phyloP scores from a whole-genome alignment of 2,329 filamentous ascomycete species.

The Helicocarpus griseus region DNA sequence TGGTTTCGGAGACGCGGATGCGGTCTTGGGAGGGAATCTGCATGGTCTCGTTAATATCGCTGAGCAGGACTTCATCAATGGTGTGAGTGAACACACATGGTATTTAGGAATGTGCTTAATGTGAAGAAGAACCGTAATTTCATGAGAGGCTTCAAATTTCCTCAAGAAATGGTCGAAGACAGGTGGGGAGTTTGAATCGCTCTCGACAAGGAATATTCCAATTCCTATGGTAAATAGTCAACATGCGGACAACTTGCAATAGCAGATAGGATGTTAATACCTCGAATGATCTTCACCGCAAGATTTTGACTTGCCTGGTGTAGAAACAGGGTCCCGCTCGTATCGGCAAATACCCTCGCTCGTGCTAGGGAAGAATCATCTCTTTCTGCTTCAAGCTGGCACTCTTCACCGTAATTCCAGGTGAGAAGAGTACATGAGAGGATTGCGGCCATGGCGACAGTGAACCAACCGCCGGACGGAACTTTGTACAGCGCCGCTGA shows the following conservation, averaged over 20 bases:
- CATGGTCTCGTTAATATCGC: no score
- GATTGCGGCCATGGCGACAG: slow-evolving; percentile 53
- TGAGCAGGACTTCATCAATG: background rate
- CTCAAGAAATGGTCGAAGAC: slow-evolving; percentile 64
- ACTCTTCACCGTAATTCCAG: slow-evolving; percentile 71
- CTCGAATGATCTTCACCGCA: slow-evolving; percentile 12
- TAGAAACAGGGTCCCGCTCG: slow-evolving; percentile 8
- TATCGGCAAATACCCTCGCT: slow-evolving; percentile 13
- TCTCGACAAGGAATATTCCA: slow-evolving; percentile 72
- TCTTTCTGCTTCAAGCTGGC: slow-evolving; percentile 63
- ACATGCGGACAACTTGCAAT: slow-evolving; percentile 33
- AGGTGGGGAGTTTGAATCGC: slow-evolving; percentile 53
- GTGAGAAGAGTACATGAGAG: slow-evolving; percentile 59
- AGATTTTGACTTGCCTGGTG: slow-evolving; percentile 9
- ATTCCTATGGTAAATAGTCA: slow-evolving; percentile 37
- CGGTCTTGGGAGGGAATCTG: slow-evolving; percentile 45
- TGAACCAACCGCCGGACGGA: slow-evolving; percentile 70
- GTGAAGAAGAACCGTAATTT: slow-evolving; percentile 66
- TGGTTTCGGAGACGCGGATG: slow-evolving; percentile 32
- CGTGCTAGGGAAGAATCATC: slow-evolving; percentile 46
- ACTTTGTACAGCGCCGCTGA: slow-evolving; percentile 63
- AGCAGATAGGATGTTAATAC: slow-evolving; percentile 23
- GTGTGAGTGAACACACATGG: slow-evolving; percentile 5
- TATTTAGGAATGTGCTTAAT: slow-evolving; percentile 28
- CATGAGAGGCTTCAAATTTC: slow-evolving; percentile 58